Conservation (phyloP, 805 yeast species). For the Yarrowia phangngaensis region DNA sequence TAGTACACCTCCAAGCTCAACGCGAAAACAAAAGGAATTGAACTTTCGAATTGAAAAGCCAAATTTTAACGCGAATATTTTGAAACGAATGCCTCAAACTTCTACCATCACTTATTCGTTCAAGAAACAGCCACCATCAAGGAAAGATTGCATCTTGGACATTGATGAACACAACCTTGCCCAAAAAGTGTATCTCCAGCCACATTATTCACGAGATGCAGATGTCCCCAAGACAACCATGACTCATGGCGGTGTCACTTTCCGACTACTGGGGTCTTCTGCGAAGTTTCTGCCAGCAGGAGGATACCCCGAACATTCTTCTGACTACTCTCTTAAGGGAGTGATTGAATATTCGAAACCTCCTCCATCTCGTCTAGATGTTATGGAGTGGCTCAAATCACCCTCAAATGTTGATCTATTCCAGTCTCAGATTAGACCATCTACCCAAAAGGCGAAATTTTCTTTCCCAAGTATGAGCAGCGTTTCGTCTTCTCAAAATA, state of each 20-base stretch:
- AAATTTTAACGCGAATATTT: neutral
- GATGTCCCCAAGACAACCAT: constrained; percentile 57
- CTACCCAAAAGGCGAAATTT: constrained; percentile 2
- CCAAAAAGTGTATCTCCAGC: neutral
- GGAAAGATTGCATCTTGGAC: neutral
- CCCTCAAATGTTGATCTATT: neutral
- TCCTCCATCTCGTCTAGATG: constrained; percentile 27
- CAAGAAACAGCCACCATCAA: neutral
- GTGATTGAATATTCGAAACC: neutral
- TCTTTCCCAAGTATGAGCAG: neutral
- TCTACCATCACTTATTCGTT: neutral
- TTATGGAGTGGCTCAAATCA: constrained; percentile 9
- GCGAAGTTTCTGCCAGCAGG: constrained; percentile 7
- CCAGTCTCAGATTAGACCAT: neutral
- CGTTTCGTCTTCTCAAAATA: constrained; percentile 5
- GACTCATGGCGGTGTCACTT: constrained; percentile 59
- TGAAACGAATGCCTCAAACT: neutral
- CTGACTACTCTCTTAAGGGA: neutral
- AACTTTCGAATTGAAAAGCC: constrained; percentile 3
- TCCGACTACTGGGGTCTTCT: constrained; percentile 35
- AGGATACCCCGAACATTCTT: constrained; percentile 45
- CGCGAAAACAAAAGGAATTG: constrained; percentile 1
- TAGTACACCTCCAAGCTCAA: neutral
- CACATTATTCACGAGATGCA: constrained; percentile 41
- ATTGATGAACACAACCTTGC: constrained; percentile 1